Evolutionary conservation across 768 basidiomycete genomes (phyloP), one percentile per base, ranked within the genome.

Genomic region (Strobilomyces confusus): DNA sequence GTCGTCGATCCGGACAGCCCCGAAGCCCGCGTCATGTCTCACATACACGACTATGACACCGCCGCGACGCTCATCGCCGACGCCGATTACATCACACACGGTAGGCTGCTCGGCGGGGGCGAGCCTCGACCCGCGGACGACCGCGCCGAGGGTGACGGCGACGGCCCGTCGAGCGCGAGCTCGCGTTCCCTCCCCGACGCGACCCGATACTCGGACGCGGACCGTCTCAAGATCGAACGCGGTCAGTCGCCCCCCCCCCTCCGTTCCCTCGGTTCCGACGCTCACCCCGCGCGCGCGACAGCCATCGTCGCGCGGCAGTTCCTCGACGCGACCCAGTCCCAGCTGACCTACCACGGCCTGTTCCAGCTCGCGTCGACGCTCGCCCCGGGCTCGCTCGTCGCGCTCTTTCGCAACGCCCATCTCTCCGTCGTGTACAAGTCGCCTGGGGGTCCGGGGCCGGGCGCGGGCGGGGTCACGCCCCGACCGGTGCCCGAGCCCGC

Each of bases 391-490:
- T 74, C 81, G 2, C 80, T 94, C 50, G 86, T 87, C n/a, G 92
- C 93, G 1, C 81, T 95, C 56, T 95, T 94, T 77, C 83, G 94
- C 48, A 92, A 83, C 69, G 92, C 91, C 0, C 94, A 95, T 65
- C 82, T 97, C 14, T 86, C 87, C 0, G 93, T 95, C 9, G 75
- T 97, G 2, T 89, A 92, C 75, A 90, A 87, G 54, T 70, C 75
- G 54, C 48, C 46, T 0, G 63, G 64, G 6, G 12, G 46, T 19
- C 19, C 37, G 19, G 23, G 2, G 5, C 22, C 42, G 3, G 25
- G 17, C 9, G 11, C 29, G 13, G 33, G 17, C 1, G 12, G 36
- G 4, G 9, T 37, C 42, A 29, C 23, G 2, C 41, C 34, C 13
- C 14, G 12, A 15, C 34, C 23, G 9, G 12, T 17, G 7, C 49